Percentiles rank a stretch among this genome's conserved stretches.
Evolutionary conservation across 2,329 filamentous ascomycete species (phyloP).

Genomic region (Exserohilum turcica): DNA sequence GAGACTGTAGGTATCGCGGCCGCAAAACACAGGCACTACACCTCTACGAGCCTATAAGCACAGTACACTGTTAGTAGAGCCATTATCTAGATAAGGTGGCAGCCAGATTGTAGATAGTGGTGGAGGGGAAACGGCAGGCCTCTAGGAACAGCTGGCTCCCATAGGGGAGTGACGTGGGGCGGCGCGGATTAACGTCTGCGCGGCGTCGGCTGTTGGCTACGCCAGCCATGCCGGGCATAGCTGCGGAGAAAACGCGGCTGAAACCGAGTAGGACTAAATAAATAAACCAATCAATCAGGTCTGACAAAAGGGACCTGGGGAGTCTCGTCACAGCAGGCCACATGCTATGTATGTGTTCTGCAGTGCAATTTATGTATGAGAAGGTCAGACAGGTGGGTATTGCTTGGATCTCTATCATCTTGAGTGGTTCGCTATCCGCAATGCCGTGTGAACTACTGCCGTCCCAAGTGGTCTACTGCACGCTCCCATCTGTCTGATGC

Average conservation of each 20-base stretch:
- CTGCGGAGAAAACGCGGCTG: constrained; percentile 13
- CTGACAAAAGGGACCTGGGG: no score
- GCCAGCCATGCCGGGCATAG: constrained; percentile 11
- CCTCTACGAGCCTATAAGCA: constrained; percentile 21
- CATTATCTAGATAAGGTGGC: neutral
- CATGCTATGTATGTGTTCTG: no score
- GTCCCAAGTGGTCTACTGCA: no score
- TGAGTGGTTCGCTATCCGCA: no score
- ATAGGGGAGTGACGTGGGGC: constrained; percentile 3
- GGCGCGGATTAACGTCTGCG: constrained; percentile 14
- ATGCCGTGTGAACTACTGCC: no score
- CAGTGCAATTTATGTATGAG: no score
- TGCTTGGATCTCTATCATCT: no score
- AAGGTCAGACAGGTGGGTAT: no score
- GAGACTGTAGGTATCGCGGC: constrained; percentile 20
- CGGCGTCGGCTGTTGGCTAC: constrained; percentile 16
- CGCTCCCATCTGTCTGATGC: no score
- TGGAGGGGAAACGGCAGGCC: neutral
- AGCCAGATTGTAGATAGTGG: constrained; percentile 2
- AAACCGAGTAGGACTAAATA: constrained; percentile 11
- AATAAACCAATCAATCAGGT: constrained; percentile 1
- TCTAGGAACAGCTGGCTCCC: neutral
- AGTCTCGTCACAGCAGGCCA: no score
- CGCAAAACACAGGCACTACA: constrained; percentile 16
- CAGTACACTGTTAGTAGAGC: constrained; percentile 1